Percentiles rank a stretch among this genome's conserved stretches.
phyloP scores from a whole-genome alignment of 257 asterid species.

The Fraxinus pennsylvanica region DNA sequence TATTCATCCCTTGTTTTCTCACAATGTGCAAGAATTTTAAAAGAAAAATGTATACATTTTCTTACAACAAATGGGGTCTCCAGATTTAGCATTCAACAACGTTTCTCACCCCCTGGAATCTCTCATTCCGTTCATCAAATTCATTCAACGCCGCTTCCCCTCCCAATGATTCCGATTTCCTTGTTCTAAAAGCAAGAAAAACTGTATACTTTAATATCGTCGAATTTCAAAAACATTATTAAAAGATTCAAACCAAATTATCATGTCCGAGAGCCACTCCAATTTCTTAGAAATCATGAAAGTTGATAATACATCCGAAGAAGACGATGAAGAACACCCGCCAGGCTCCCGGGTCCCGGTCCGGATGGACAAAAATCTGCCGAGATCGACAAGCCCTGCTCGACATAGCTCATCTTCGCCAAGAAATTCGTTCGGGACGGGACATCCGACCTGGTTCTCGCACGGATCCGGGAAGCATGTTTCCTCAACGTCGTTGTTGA shows the following conservation, averaged over 20 bases:
- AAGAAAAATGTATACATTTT: not conserved
- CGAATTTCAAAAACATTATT: not conserved
- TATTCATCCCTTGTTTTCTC: too few relatives aligned
- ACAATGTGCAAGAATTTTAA: too few relatives aligned
- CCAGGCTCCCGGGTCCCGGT: slow-evolving; percentile 19
- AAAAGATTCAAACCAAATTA: not conserved
- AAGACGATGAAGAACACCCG: slow-evolving; percentile 32
- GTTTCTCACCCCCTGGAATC: not conserved
- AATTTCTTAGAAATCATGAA: slow-evolving; percentile 27
- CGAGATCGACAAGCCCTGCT: slow-evolving; percentile 32
- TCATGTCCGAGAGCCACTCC: slow-evolving; percentile 7
- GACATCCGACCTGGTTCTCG: slow-evolving; percentile 34
- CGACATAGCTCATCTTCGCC: slow-evolving; percentile 44
- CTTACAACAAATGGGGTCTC: not conserved
- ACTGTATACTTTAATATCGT: not conserved
- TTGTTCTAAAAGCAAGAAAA: not conserved
- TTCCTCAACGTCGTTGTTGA: slow-evolving; percentile 32
- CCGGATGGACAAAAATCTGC: slow-evolving; percentile 5
- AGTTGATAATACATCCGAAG: slow-evolving; percentile 18
- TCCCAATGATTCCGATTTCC: not conserved
- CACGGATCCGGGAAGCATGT: slow-evolving; percentile 31
- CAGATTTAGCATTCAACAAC: not conserved
- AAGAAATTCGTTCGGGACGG: slow-evolving; percentile 31
- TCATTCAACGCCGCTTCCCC: slow-evolving; percentile 7
- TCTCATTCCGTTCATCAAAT: not conserved